phyloP scores from a whole-genome alignment of 2,329 filamentous ascomycete genomes.

The Paecilomyces fulvus region DNA sequence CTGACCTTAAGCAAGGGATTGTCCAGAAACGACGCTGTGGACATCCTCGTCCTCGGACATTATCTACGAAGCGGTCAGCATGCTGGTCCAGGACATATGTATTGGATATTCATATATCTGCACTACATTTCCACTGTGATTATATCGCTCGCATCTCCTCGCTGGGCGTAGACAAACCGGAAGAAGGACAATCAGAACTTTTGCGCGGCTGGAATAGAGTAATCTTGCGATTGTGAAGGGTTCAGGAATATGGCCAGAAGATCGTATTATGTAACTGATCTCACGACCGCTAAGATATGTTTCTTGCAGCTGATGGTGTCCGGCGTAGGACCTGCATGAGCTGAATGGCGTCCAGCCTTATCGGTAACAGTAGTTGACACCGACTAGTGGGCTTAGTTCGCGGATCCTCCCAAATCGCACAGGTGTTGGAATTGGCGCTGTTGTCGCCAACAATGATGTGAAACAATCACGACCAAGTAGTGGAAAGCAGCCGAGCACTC shows the following conservation, averaged over 20 bases:
- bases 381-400: neutral
- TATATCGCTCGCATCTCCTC: neutral
- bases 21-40: slow-evolving; percentile 28
- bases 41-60: slow-evolving; percentile 20
- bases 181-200: neutral
- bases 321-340: slow-evolving; percentile 4
- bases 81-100: neutral
- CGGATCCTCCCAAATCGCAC: neutral
- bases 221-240: neutral
- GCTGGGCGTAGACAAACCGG: neutral
- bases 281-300: neutral
- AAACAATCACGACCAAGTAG: neutral
- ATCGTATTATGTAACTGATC: neutral
- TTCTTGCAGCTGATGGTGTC: neutral
- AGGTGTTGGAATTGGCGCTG: neutral
- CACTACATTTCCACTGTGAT: neutral
- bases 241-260: neutral
- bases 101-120: neutral
- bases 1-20: slow-evolving; percentile 50
- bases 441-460: neutral
- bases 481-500: neutral
- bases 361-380: neutral
- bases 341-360: slow-evolving; percentile 3
- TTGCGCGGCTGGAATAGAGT: neutral
- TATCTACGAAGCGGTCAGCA: slow-evolving; percentile 2